Conservation (phyloP, 148 eudicot genomes). For the Fagopyrum homotropicum region DNA sequence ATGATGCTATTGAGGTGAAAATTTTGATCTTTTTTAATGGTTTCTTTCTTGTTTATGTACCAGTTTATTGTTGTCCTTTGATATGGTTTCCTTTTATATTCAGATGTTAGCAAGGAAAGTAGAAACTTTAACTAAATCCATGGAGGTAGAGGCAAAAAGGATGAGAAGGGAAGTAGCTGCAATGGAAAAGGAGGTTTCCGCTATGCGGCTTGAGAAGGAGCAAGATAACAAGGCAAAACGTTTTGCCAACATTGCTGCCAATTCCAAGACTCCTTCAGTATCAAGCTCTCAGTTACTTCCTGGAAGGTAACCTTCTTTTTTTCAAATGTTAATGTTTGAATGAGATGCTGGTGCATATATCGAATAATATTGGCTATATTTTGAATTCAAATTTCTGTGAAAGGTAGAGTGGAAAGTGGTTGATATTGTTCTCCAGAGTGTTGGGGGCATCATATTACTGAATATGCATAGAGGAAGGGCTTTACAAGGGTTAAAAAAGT, state of each 20-base stretch:
- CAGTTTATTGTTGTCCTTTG: slow-evolving; percentile 1
- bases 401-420: not conserved
- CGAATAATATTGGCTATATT: not conserved
- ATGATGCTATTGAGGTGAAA: slow-evolving; percentile 88
- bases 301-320: slow-evolving; percentile 55
- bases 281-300: slow-evolving; percentile 68
- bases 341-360: not conserved
- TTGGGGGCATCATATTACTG: not conserved
- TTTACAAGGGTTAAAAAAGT: not conserved
- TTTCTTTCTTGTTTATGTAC: not conserved
- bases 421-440: slow-evolving; percentile 2
- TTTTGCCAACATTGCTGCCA: slow-evolving; percentile 32
- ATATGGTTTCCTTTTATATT: slow-evolving; percentile 10
- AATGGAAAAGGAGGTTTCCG: slow-evolving; percentile 97
- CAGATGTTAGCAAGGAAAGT: slow-evolving; percentile 95
- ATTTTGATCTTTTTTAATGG: not conserved
- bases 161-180: slow-evolving; percentile 98
- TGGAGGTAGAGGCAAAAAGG: slow-evolving; percentile 99
- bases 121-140: slow-evolving; percentile 86
- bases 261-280: slow-evolving; percentile 48
- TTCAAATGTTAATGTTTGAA: not conserved
- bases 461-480: not conserved
- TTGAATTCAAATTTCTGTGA: not conserved
- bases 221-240: slow-evolving; percentile 80
- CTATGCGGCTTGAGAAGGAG: slow-evolving; percentile 90